phyloP scores from a whole-genome alignment of 495 filamentous ascomycete species.

The Penicillium manginii region DNA sequence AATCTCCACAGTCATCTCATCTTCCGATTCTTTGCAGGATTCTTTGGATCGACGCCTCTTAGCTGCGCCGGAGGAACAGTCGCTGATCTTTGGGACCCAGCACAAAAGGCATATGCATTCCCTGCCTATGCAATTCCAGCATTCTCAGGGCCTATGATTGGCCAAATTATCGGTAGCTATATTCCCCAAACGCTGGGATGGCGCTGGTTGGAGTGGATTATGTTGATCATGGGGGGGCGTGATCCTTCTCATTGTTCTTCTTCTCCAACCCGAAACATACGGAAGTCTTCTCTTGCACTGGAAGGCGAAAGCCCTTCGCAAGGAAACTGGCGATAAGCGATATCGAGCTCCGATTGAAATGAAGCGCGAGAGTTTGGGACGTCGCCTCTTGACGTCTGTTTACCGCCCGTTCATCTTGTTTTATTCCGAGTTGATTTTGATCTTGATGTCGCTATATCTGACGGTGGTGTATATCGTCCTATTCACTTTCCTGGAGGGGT shows the following conservation, averaged over 20 bases:
- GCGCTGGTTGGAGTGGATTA: slow-evolving; percentile 51
- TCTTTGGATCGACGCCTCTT: slow-evolving; percentile 51
- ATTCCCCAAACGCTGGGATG: slow-evolving; percentile 41
- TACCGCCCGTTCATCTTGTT: slow-evolving; percentile 47
- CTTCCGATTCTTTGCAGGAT: slow-evolving; percentile 50
- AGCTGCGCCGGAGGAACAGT: slow-evolving; percentile 50
- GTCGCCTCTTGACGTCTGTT: slow-evolving; percentile 31
- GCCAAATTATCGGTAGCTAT: slow-evolving; percentile 48
- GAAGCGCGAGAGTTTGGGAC: slow-evolving; percentile 25
- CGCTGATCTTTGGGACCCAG: slow-evolving; percentile 44
- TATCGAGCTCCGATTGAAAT: slow-evolving; percentile 44
- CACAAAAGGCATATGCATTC: slow-evolving; percentile 47
- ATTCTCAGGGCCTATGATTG: slow-evolving; percentile 45
- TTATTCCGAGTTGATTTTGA: slow-evolving; percentile 44
- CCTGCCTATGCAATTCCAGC: slow-evolving; percentile 41
- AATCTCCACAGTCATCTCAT: slow-evolving; percentile 45
- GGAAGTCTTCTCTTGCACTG: slow-evolving; percentile 48
- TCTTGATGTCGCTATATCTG: slow-evolving; percentile 57
- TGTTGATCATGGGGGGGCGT: slow-evolving; percentile 45
- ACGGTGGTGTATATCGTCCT: slow-evolving; percentile 63
- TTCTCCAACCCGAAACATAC: slow-evolving; percentile 53
- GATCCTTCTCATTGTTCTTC: slow-evolving; percentile 35
- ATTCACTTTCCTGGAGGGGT: slow-evolving; percentile 64
- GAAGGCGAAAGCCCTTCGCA: slow-evolving; percentile 47
- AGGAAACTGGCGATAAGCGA: slow-evolving; percentile 41